These are phyloP conservation scores for Irpex sp. DNA, from an alignment of 1,284 basidiomycete species.

Conservation along the genomic window DNA sequence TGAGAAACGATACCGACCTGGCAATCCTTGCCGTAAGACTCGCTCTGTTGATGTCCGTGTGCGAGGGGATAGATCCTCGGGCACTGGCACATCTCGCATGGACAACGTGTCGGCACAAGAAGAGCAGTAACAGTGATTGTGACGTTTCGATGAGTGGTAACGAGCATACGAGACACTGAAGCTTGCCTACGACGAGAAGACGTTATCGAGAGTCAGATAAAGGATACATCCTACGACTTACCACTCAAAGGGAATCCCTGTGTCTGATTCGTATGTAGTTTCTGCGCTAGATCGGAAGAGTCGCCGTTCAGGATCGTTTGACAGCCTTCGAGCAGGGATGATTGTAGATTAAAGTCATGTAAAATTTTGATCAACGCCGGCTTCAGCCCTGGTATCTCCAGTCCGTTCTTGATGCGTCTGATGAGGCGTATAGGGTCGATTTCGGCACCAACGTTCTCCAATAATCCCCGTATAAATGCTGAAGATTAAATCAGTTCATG, in stretches of 20 bases:
- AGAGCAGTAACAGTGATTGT: constrained; percentile 64
- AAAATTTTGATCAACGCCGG: constrained; percentile 95
- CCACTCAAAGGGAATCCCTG: constrained; percentile 73
- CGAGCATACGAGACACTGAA: constrained; percentile 63
- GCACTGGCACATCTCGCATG: constrained; percentile 71
- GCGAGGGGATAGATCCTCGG: constrained; percentile 52
- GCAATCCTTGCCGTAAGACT: constrained; percentile 68
- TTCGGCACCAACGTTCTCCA: constrained; percentile 95
- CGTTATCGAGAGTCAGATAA: neutral
- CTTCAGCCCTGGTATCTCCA: constrained; percentile 95
- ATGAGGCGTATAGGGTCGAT: constrained; percentile 96
- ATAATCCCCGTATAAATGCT: constrained; percentile 92
- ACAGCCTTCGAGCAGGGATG: constrained; percentile 88
- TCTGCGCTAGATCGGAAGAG: constrained; percentile 66
- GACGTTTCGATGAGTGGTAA: constrained; percentile 56
- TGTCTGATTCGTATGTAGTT: constrained; percentile 73
- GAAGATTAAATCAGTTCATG: constrained; percentile 6
- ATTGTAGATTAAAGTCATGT: constrained; percentile 91
- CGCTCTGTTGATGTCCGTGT: constrained; percentile 35
- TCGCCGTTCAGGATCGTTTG: constrained; percentile 84
- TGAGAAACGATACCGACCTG: constrained; percentile 50
- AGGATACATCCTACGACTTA: constrained; percentile 30
- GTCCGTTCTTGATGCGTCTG: constrained; percentile 89
- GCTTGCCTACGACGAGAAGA: constrained; percentile 41
- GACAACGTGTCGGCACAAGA: constrained; percentile 84